These are phyloP conservation scores for Hibiscus mutabilis DNA, from an alignment of 345 rosid genomes.

Conservation along the genomic window DNA sequence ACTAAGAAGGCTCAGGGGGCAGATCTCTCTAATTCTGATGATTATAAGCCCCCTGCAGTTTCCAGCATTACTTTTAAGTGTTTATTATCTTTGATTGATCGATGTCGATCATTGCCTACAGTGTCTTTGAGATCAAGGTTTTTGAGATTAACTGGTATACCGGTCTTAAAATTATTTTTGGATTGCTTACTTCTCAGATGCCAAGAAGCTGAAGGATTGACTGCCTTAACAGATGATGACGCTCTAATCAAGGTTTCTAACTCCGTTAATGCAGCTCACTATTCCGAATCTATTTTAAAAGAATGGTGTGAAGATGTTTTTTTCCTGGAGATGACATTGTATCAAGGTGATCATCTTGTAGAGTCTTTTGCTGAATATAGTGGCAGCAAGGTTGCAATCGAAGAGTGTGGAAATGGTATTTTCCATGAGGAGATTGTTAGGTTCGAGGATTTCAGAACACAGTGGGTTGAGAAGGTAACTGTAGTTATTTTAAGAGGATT, in stretches of 20 bases:
- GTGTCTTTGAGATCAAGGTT: constrained; percentile 59
- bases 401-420: constrained; percentile 34
- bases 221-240: constrained; percentile 74
- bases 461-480: constrained; percentile 78
- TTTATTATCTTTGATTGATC: constrained; percentile 56
- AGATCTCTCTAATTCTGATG: constrained; percentile 47
- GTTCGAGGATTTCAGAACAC: constrained; percentile 53
- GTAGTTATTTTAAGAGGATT: constrained; percentile 74
- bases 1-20: constrained; percentile 55
- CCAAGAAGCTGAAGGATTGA: constrained; percentile 94
- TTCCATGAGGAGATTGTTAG: constrained; percentile 51
- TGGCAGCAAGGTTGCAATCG: constrained; percentile 12
- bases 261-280: constrained; percentile 61
- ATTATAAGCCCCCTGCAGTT: constrained; percentile 61
- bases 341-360: constrained; percentile 34
- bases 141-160: constrained; percentile 60
- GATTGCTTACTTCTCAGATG: constrained; percentile 67
- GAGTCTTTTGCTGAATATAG: constrained; percentile 15
- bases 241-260: constrained; percentile 72
- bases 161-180: constrained; percentile 50
- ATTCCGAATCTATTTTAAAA: constrained; percentile 57
- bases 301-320: constrained; percentile 90
- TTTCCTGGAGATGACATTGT: constrained; percentile 65
- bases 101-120: constrained; percentile 61
- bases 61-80: constrained; percentile 44